Conservation (phyloP, 257 asterid species). For the Ocimum tenuiflorum region DNA sequence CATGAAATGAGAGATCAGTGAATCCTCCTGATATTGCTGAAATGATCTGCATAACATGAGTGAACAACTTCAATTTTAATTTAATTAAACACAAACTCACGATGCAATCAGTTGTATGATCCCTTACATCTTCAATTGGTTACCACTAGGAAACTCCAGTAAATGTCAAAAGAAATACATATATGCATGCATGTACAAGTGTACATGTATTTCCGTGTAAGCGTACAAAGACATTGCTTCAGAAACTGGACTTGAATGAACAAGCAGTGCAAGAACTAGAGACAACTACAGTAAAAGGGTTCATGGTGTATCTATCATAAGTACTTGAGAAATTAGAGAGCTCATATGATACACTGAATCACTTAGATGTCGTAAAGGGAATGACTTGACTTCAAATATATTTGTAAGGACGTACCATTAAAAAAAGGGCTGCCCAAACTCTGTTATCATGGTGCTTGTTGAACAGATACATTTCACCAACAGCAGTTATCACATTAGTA, state of each 20-base stretch:
- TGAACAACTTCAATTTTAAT: constrained; percentile 2
- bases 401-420: constrained; percentile 55
- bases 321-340: background rate
- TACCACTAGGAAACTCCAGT: background rate
- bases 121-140: background rate
- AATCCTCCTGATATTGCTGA: constrained; percentile 93
- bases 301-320: background rate
- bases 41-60: constrained; percentile 54
- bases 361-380: background rate
- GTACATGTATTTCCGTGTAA: background rate
- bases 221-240: background rate
- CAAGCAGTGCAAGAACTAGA: background rate
- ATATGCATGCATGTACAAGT: background rate
- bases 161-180: background rate
- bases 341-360: background rate
- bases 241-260: constrained; percentile 1
- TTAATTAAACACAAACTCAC: background rate
- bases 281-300: background rate
- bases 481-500: constrained; percentile 89
- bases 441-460: constrained; percentile 75
- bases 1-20: constrained; percentile 81
- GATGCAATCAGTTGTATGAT: background rate
- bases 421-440: constrained; percentile 93
- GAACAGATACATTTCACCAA: constrained; percentile 90
- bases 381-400: background rate